Base-by-base conservation (phyloP, 441 rosid species). In the Mallotus japonicus region DNA sequence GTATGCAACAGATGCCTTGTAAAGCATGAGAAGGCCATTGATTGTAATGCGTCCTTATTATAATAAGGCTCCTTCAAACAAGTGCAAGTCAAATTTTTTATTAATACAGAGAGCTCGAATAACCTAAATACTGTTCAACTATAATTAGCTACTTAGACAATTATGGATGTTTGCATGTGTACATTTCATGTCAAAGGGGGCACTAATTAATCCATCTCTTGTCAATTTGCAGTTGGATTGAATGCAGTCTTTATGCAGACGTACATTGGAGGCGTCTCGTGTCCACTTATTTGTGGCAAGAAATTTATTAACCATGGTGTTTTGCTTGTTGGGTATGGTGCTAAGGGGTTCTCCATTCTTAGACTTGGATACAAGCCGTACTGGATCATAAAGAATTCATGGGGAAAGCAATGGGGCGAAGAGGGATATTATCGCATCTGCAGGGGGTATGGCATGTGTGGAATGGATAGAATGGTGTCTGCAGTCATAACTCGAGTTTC, bases 331-430 rank as follows among this genome's bases (percentile, higher is more conserved):
- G 97, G 97, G 40, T 92, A 91, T 42, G 96, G 93, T 0, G 81
- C 87, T 3, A 85, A 84, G 61, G 98, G 97, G 13, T 92, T 83
- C 83, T 93, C 97, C 9, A 76, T 93, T 47, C 84, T 92, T 10
- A 76, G 96, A 75, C 77, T 89, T 0, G 75, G 96, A 19, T 78
- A 86, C 63, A 79, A 85, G 75, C 98, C 97, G 0, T 89, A 83
- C 62, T 93, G 97, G 96, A 84, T 90, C 75, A 88, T 93, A 42
- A 93, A 89, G 86, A 93, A 93, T 72, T 93, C 98, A 0, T 93
- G 97, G 97, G 97, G 97, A 3, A 80, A 82, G 76, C 80, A 59
- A 0, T 91, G 98, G 95, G 97, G 98, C 51, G 92, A 93, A 20
- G n/a, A 83, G 40, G 97, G 97, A 2, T 92, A 93, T 64, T 90